Evolutionary conservation across 345 rosid genomes (phyloP).

Genomic region (Rubroshorea leprosula): DNA sequence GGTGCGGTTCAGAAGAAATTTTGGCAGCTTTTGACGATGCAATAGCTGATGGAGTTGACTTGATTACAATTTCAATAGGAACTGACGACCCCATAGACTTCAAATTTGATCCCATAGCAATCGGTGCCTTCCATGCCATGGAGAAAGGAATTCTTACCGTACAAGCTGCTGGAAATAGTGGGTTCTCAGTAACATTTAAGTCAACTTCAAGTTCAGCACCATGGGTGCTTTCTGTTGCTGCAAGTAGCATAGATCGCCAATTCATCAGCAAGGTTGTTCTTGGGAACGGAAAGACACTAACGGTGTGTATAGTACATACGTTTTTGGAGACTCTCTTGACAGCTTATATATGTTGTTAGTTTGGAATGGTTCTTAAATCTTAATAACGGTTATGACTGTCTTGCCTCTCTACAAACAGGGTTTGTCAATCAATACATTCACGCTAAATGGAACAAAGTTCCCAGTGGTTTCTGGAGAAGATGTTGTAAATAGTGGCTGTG

Average conservation of each 20-base stretch:
- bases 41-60: slow-evolving; percentile 37
- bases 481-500: not conserved
- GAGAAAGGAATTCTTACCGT: slow-evolving; percentile 24
- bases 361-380: not conserved
- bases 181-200: not conserved
- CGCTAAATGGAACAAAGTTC: not conserved
- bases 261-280: slow-evolving; percentile 22
- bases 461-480: slow-evolving; percentile 11
- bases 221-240: slow-evolving; percentile 28
- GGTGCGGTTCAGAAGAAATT: not conserved
- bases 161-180: slow-evolving; percentile 26
- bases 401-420: slow-evolving; percentile 6
- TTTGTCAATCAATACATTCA: not conserved
- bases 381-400: not conserved
- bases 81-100: accelerated
- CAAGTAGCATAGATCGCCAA: slow-evolving; percentile 24
- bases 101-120: slow-evolving; percentile 12
- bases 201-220: slow-evolving; percentile 22
- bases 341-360: not conserved
- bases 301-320: slow-evolving; percentile 8
- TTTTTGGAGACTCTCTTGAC: not conserved
- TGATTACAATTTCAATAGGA: slow-evolving; percentile 30
- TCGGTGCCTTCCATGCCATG: slow-evolving; percentile 30
- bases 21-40: slow-evolving; percentile 39
- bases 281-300: slow-evolving; percentile 14